A percentile compares a stretch with the other conserved stretches of the same genome.
Conservation (phyloP, 2,329 filamentous ascomycete species). For the Aureobasidium mangrovei region DNA sequence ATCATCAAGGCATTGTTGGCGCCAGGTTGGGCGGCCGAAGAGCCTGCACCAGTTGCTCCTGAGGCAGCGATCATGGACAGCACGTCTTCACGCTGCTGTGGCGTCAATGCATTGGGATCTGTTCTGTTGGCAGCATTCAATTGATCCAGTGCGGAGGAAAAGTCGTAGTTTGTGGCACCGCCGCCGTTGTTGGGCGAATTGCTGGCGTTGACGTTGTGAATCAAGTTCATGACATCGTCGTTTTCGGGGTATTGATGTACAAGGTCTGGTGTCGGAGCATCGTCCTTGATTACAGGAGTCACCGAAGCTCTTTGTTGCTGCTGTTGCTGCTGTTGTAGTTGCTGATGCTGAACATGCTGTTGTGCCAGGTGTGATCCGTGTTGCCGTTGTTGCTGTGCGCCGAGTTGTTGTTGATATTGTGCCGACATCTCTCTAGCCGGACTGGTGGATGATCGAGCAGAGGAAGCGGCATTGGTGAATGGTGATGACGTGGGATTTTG, state of each 20-base stretch:
- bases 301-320: slow-evolving; percentile 16
- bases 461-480: slow-evolving; percentile 14
- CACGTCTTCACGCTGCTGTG: slow-evolving; percentile 40
- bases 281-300: slow-evolving; percentile 32
- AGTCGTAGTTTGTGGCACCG: slow-evolving; percentile 29
- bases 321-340: not conserved
- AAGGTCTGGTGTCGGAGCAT: slow-evolving; percentile 30
- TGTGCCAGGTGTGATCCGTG: not conserved
- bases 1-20: slow-evolving; percentile 50
- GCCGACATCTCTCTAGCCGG: not conserved
- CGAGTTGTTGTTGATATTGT: not conserved
- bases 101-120: slow-evolving; percentile 38
- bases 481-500: slow-evolving; percentile 19
- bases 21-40: slow-evolving; percentile 18
- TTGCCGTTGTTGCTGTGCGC: not conserved
- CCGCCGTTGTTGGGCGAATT: slow-evolving; percentile 26
- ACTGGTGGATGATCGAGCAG: slow-evolving; percentile 12
- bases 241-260: slow-evolving; percentile 31
- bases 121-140: slow-evolving; percentile 34
- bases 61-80: slow-evolving; percentile 37
- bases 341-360: not conserved
- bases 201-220: slow-evolving; percentile 36
- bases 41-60: slow-evolving; percentile 23
- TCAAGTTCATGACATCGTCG: slow-evolving; percentile 44
- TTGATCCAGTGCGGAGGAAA: slow-evolving; percentile 38